Conservation (phyloP, 805 yeast genomes). For the Kodamaea lidongshanica region DNA sequence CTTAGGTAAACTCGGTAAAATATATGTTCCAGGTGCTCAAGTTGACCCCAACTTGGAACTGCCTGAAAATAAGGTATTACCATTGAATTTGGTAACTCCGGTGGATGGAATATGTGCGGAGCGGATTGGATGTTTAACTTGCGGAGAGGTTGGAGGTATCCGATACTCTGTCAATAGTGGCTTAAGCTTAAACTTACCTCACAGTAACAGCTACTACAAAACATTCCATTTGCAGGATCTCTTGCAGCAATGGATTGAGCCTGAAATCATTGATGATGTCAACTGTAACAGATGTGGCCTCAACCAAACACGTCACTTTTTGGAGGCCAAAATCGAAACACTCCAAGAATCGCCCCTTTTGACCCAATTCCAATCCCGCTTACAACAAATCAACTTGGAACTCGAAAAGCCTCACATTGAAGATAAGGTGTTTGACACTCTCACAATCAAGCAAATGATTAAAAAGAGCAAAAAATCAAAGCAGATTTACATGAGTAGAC, state of each 20-base stretch:
- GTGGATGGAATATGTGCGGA: slow-evolving; percentile 88
- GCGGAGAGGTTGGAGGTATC: slow-evolving; percentile 94
- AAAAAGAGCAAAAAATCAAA: slow-evolving; percentile 76
- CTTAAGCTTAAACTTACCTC: slow-evolving; percentile 62
- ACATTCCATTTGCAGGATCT: slow-evolving; percentile 43
- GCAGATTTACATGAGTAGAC: slow-evolving; percentile 72
- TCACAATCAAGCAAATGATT: slow-evolving; percentile 70
- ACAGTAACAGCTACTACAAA: slow-evolving; percentile 31
- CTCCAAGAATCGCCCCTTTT: slow-evolving; percentile 31
- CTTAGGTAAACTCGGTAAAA: slow-evolving; percentile 56
- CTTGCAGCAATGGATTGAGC: slow-evolving; percentile 60
- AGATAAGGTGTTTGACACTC: slow-evolving; percentile 68
- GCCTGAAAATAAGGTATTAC: slow-evolving; percentile 31
- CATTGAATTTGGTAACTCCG: slow-evolving; percentile 68
- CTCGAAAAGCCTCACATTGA: slow-evolving; percentile 62
- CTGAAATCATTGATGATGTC: slow-evolving; percentile 87
- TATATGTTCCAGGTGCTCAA: slow-evolving; percentile 66
- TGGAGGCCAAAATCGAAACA: slow-evolving; percentile 32
- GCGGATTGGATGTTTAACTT: slow-evolving; percentile 80
- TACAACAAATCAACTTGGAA: slow-evolving; percentile 36
- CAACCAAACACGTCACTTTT: slow-evolving; percentile 48
- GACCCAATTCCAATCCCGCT: slow-evolving; percentile 24
- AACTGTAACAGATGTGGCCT: slow-evolving; percentile 92
- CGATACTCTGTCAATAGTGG: slow-evolving; percentile 76
- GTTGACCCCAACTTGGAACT: slow-evolving; percentile 63